Evolutionary conservation across 2,329 filamentous ascomycete species (phyloP), one percentile per base, ranked within the genome.

Genomic region (Seiridium cupressi): DNA sequence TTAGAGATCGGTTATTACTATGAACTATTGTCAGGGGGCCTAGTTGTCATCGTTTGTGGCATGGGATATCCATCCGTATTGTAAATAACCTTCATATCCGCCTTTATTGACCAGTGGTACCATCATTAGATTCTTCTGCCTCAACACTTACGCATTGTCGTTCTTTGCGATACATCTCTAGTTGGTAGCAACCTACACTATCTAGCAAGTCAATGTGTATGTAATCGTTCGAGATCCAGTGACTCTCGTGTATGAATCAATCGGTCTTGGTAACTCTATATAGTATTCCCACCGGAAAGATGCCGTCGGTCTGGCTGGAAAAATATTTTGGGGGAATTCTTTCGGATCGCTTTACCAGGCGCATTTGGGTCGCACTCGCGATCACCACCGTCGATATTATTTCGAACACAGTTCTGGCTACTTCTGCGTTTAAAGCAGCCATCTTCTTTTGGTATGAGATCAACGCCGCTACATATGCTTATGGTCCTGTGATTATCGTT

Each of bases 91-190:
- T n/a, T n/a, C n/a, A n/a, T n/a, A n/a, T n/a, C n/a, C n/a, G n/a
- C n/a, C n/a, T n/a, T n/a, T n/a, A n/a, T n/a, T n/a, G n/a, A n/a
- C n/a, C n/a, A n/a, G n/a, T n/a, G n/a, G n/a, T n/a, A n/a, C n/a
- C n/a, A n/a, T n/a, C n/a, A n/a, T n/a, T n/a, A 55, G 51, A 32
- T 55, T 55, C 51, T 55, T 55, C 51, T 55, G 51, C 13, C 51
- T 55, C 35, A 31, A 55, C 5, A 55, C 51, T 44, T 55, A 55
- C 36, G 10, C 36, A 5, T 11, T 55, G 51, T 44, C 36, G 5
- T 55, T 55, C 40, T 55, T 55, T 34, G 51, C 51, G 18, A 55
- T 55, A 55, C 44, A 55, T 36, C 36, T 55, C 11, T 42, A 55
- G 18, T 42, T 36, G 3, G 40, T 55, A n/a, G 51, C 35, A 3